A percentile compares a stretch with the other conserved stretches of the same genome.
phyloP scores from a whole-genome alignment of 805 yeast genomes.

The Metschnikowia proteae region DNA sequence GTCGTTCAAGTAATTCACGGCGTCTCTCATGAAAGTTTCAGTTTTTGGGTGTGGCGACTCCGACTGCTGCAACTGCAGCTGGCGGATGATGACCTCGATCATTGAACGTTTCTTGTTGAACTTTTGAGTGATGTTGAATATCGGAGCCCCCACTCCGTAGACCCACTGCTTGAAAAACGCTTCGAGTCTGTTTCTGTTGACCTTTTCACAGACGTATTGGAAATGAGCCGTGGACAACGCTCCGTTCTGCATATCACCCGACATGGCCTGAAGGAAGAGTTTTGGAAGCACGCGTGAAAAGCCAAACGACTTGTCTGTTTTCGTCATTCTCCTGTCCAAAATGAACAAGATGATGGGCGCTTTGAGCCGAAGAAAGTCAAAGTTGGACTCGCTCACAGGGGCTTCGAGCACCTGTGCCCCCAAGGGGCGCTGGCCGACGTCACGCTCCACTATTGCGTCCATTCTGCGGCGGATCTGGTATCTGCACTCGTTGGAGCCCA shows the following conservation, averaged over 20 bases:
- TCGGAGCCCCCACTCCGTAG: slow-evolving; percentile 81
- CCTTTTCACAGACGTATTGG: slow-evolving; percentile 91
- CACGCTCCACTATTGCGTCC: slow-evolving; percentile 67
- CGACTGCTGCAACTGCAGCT: slow-evolving; percentile 69
- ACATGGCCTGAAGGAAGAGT: slow-evolving; percentile 88
- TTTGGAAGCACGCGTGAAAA: slow-evolving; percentile 88
- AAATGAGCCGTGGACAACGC: slow-evolving; percentile 78
- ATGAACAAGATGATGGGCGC: slow-evolving; percentile 84
- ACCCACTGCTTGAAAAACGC: slow-evolving; percentile 92
- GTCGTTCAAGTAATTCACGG: slow-evolving; percentile 40
- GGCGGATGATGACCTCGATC: slow-evolving; percentile 91
- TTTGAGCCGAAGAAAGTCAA: slow-evolving; percentile 69
- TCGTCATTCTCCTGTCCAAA: slow-evolving; percentile 88
- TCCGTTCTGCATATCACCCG: slow-evolving; percentile 82
- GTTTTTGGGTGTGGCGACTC: slow-evolving; percentile 34
- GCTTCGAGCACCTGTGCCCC: slow-evolving; percentile 62
- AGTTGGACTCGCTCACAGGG: slow-evolving; percentile 60
- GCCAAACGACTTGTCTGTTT: slow-evolving; percentile 92
- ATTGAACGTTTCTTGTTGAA: slow-evolving; percentile 92
- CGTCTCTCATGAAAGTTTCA: slow-evolving; percentile 44
- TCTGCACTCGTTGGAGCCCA: slow-evolving; percentile 82
- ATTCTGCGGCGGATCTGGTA: slow-evolving; percentile 62
- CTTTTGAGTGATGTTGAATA: slow-evolving; percentile 81
- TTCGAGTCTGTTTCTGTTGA: slow-evolving; percentile 80
- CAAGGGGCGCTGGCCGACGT: slow-evolving; percentile 77